phyloP scores from a whole-genome alignment of 2,329 filamentous ascomycete species.

The Fusarium metavorans region DNA sequence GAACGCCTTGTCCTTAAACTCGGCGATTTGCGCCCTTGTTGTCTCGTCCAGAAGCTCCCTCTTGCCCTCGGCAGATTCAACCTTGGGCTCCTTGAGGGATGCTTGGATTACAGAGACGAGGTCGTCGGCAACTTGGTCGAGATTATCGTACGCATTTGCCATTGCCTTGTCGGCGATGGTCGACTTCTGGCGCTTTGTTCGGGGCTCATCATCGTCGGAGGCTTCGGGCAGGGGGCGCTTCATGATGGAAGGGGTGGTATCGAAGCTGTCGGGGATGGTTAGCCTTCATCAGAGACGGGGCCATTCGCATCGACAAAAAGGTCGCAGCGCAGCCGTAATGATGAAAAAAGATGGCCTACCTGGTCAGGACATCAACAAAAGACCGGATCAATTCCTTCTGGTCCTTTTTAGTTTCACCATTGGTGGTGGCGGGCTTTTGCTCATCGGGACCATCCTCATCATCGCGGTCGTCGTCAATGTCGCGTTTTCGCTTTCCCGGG shows the following conservation, averaged over 20 bases:
- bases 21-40: slow-evolving; percentile 58
- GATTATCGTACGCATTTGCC: slow-evolving; percentile 64
- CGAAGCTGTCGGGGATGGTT: slow-evolving; percentile 59
- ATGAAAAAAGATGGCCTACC: slow-evolving; percentile 47
- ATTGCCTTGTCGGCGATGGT: slow-evolving; percentile 68
- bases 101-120: slow-evolving; percentile 62
- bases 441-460: slow-evolving; percentile 46
- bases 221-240: slow-evolving; percentile 63
- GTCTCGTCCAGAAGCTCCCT: slow-evolving; percentile 49
- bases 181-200: slow-evolving; percentile 71
- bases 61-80: slow-evolving; percentile 45
- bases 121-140: slow-evolving; percentile 75
- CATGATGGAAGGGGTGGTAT: slow-evolving; percentile 66
- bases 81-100: slow-evolving; percentile 61
- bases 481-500: slow-evolving; percentile 70
- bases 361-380: slow-evolving; percentile 53
- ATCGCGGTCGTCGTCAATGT: slow-evolving; percentile 57
- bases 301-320: slow-evolving; percentile 16
- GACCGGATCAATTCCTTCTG: slow-evolving; percentile 54
- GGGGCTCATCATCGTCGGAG: slow-evolving; percentile 61
- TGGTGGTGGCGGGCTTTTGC: slow-evolving; percentile 40
- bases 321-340: slow-evolving; percentile 21
- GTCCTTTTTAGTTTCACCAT: slow-evolving; percentile 43
- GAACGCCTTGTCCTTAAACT: slow-evolving; percentile 73
- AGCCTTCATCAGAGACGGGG: slow-evolving; percentile 38